Evolutionary conservation across 2,329 filamentous ascomycete species (phyloP).

Genomic region (Tolypocladium capitatum): DNA sequence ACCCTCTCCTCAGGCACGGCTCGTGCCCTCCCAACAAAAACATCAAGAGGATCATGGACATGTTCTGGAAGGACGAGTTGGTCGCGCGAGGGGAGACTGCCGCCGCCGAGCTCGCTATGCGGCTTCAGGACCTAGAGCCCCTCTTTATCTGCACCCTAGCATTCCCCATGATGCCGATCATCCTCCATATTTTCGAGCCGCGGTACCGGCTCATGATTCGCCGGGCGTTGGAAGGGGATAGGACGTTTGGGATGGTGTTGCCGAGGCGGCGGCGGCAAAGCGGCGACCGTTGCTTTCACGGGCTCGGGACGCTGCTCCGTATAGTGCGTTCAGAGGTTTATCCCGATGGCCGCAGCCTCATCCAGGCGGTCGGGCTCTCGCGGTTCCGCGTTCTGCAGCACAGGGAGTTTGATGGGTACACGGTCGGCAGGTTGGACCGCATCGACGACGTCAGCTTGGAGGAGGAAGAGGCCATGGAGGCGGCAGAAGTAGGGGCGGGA

Average conservation of each 20-base stretch:
- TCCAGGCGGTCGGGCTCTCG: conserved; percentile 65
- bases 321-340: conserved; percentile 63
- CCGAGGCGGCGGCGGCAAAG: conserved; percentile 39
- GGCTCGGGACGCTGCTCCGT: conserved; percentile 66
- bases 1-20: conserved; percentile 25
- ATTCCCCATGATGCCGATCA: conserved; percentile 73
- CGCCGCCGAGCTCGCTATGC: conserved; percentile 42
- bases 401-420: conserved; percentile 60
- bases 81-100: conserved; percentile 41
- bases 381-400: conserved; percentile 61
- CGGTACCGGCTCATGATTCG: conserved; percentile 82
- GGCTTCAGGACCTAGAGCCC: conserved; percentile 45
- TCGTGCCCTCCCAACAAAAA: conserved; percentile 45
- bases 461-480: conserved; percentile 68
- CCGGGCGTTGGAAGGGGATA: conserved; percentile 57
- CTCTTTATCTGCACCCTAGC: conserved; percentile 74
- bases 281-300: conserved; percentile 39
- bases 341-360: conserved; percentile 66
- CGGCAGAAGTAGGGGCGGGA: conserved; percentile 36
- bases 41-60: conserved; percentile 48
- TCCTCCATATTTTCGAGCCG: conserved; percentile 86
- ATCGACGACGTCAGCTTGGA: conserved; percentile 71
- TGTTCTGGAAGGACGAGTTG: conserved; percentile 57
- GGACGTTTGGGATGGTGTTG: conserved; percentile 77
- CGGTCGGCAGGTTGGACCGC: conserved; percentile 60